Base-by-base conservation (phyloP, 345 rosid species). In the Camelina laxa region DNA sequence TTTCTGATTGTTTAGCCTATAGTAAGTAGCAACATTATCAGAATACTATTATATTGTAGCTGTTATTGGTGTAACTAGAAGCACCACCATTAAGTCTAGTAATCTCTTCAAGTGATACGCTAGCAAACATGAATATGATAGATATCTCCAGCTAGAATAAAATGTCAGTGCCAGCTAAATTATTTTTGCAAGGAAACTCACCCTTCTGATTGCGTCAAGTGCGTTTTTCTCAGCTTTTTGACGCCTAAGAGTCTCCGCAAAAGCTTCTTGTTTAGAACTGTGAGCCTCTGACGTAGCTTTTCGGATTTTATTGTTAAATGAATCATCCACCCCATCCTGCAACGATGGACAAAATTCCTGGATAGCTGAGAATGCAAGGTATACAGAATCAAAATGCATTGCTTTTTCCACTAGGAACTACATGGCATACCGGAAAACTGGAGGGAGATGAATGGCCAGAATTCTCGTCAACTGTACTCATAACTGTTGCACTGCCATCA, bases 211-310 rank as follows among this genome's bases (percentile, higher is more conserved):
- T 55, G 93, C 86, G 69, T 85, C 96, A 65, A 86, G 67, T 63
- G 87, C 89, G 35, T 80, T 89, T 50, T 75, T 87, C 77, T 95
- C 96, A 55, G 93, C 89, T 84, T 87, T 85, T 63, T 77, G 82
- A 65, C 87, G 88, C 82, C 84, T 82, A 42, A 70, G 31, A 70
- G 84, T 87, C 86, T 87, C 97, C 69, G 79, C 82, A 73, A 77
- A 65, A 62, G 91, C 94, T 73, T 84, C 92, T 73, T 50, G 76
- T 78, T 81, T 86, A 63, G 86, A 84, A 79, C 77, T 90, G 57
- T 62, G 87, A 73, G 90, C 88, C 68, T 91, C 95, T 31, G 64
- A 68, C 75, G 83, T 81, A 59, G 85, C 87, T 80, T 74, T 82
- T 60, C 77, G 65, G 73, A 87, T 83, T 75, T 87, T 91, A 81